These are phyloP conservation scores for Ceratobasidium sp. DNA, from an alignment of 1,284 basidiomycete genomes.

Conservation along the genomic window DNA sequence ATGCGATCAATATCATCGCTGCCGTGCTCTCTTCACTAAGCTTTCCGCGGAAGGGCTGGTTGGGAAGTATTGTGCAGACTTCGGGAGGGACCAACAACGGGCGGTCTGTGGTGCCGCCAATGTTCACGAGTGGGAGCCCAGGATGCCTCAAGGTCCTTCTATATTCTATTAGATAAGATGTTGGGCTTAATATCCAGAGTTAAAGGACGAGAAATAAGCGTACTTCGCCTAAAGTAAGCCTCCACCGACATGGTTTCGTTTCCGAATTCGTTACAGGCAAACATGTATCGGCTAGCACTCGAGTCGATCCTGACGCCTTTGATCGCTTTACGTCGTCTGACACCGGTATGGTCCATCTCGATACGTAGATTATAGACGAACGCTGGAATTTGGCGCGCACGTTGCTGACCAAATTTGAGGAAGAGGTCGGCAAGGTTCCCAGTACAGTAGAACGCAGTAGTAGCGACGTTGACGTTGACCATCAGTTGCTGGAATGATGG, in stretches of 20 bases:
- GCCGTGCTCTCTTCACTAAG: conserved; percentile 76
- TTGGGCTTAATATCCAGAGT: not conserved
- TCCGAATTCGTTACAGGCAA: conserved; percentile 67
- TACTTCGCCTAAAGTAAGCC: conserved; percentile 74
- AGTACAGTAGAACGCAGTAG: conserved; percentile 79
- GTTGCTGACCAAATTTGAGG: conserved; percentile 65
- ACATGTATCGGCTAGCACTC: conserved; percentile 65
- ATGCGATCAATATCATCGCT: conserved; percentile 76
- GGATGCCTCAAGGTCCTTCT: conserved; percentile 66
- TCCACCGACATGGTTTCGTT: conserved; percentile 69
- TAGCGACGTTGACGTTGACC: conserved; percentile 84
- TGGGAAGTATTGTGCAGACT: conserved; percentile 76
- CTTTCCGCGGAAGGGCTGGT: conserved; percentile 77
- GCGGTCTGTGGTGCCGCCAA: conserved; percentile 68
- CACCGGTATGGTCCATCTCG: conserved; percentile 64
- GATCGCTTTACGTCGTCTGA: conserved; percentile 67
- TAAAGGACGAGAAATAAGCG: conserved; percentile 54
- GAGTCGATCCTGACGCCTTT: conserved; percentile 59
- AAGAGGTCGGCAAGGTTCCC: conserved; percentile 74
- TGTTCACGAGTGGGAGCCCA: conserved; percentile 70
- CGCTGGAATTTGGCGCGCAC: conserved; percentile 64
- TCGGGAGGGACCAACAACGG: conserved; percentile 73
- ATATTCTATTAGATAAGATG: conserved; percentile 65
- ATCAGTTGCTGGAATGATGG: conserved; percentile 78
- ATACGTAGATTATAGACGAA: conserved; percentile 75